These are phyloP conservation scores for Penstemon newberryi DNA, from an alignment of 257 asterid species.

Conservation along the genomic window DNA sequence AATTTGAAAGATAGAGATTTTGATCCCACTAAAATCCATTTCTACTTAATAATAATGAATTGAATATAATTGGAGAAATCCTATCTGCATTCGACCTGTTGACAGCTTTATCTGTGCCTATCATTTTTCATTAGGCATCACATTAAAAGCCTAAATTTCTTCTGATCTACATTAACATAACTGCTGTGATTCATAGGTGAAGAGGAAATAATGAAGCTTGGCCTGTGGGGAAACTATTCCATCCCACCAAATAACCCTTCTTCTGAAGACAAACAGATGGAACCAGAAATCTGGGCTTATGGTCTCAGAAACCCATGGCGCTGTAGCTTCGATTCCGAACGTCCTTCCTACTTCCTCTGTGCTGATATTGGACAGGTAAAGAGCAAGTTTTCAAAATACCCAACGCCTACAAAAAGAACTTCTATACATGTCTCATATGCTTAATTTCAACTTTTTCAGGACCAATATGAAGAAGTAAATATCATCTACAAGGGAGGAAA, in stretches of 20 bases:
- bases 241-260: constrained; percentile 77
- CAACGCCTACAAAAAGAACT: no score
- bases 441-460: constrained; percentile 40
- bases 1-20: no score
- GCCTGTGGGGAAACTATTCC: constrained; percentile 83
- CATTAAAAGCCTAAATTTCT: background rate
- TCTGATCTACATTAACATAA: background rate
- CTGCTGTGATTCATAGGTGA: constrained; percentile 45
- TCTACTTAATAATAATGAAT: no score
- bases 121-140: no score
- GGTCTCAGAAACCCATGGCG: constrained; percentile 94
- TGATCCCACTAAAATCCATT: no score
- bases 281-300: constrained; percentile 75
- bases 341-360: constrained; percentile 84
- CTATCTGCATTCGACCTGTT: no score
- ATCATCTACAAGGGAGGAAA: constrained; percentile 87
- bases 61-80: no score
- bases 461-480: constrained; percentile 84
- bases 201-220: constrained; percentile 50
- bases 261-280: constrained; percentile 55
- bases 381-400: no score
- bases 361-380: constrained; percentile 81
- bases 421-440: background rate
- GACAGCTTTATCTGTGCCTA: no score
- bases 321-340: constrained; percentile 86